These are phyloP conservation scores for Melaleuca alternifolia DNA, from an alignment of 345 rosid genomes.

Conservation along the genomic window DNA sequence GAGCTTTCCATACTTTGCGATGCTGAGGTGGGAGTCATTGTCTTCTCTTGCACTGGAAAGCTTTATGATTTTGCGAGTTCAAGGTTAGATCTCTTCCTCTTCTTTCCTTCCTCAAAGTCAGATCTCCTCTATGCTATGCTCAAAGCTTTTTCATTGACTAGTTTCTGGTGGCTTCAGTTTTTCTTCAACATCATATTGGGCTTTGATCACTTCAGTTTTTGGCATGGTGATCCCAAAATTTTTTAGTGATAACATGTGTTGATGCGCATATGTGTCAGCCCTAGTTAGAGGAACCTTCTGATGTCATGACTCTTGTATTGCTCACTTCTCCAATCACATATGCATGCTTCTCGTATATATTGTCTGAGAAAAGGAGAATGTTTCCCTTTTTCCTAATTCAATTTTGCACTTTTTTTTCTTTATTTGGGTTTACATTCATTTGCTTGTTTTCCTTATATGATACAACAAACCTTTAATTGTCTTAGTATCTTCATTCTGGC, in stretches of 20 bases:
- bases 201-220: not conserved
- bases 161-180: not conserved
- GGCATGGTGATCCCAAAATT: not conserved
- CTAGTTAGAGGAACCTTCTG: not conserved
- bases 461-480: not conserved
- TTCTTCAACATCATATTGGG: not conserved
- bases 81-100: not conserved
- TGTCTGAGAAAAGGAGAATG: not conserved
- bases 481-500: not conserved
- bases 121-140: not conserved
- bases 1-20: constrained; percentile 6
- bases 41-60: not conserved
- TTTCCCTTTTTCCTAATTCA: not conserved
- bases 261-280: not conserved
- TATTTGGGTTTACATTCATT: not conserved
- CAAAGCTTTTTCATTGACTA: not conserved
- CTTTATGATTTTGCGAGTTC: not conserved
- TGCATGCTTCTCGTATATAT: not conserved
- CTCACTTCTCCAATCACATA: not conserved
- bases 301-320: not conserved
- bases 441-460: not conserved
- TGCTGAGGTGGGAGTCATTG: not conserved
- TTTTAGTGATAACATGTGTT: not conserved
- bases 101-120: not conserved
- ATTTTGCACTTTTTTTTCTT: not conserved